Base-by-base conservation (phyloP, 352 stramenopile species). In the Globisporangium mamillatum region DNA sequence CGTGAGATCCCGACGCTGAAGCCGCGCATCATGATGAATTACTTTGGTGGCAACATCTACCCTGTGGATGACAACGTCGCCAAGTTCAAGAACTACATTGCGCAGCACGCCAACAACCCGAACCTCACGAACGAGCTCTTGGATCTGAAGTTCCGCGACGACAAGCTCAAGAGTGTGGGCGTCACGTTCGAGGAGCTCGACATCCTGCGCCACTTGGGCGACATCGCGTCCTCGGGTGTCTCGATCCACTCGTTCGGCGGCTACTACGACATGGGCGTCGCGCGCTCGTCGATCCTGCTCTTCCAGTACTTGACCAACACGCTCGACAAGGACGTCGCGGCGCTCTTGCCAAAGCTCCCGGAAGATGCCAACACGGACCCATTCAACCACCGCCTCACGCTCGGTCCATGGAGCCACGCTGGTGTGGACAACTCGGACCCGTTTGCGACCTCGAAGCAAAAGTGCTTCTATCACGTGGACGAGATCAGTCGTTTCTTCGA, bases 401-500 rank as follows among this genome's bases (percentile, higher is more conserved):
- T 94, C 16, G 87, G 87, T 36, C 87, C 87, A 3, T 94, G 87
- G 87, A 93, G 87, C 71, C 87, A 94, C 75, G 84, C 79, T 8
- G 86, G 86, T 67, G 85, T 93, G 16, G 87, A 94, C 72, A 94
- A 93, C 67, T 71, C 75, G 5, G 87, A 94, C 48, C 87, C 87
- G 52, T 94, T 92, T 64, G 87, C 84, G 12, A 67, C 75, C 67
- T 90, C 83, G 22, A 94, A 94, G 77, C 84, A 92, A 29, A 92
- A 92, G 65, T 94, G 87, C 68, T 94, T 93, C 66, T 92, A 86
- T 64, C 84, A 92, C 69, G 64, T 94, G 57, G 83, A 92, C 58
- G 84, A 94, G 72, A 88, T 94, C 70, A 91, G 80, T 56, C 84
- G 87, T 55, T 94, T 92, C 80, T 88, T 94, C 59, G 87, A 94